A percentile compares a stretch with the other conserved stretches of the same genome.
phyloP scores from a whole-genome alignment of 345 rosid species.

The Populus simonii region DNA sequence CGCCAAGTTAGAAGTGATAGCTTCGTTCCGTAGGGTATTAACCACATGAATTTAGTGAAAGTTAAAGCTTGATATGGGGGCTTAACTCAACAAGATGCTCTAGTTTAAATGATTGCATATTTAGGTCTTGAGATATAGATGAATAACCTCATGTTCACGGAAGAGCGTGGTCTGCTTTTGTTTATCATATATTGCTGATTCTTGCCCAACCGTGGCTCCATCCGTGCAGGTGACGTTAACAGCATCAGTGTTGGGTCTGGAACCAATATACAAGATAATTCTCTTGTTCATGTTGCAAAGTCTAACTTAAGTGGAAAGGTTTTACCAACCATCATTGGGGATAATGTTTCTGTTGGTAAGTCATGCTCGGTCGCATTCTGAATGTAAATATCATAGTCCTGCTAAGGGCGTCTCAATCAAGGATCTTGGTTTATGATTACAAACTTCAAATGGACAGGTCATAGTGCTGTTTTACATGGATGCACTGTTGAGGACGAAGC shows the following conservation, averaged over 20 bases:
- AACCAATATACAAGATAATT: constrained; percentile 94
- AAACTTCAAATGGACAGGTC: constrained; percentile 55
- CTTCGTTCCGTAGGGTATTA: too few relatives aligned
- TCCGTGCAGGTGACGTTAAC: constrained; percentile 71
- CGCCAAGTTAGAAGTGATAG: too few relatives aligned
- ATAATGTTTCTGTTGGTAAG: constrained; percentile 93
- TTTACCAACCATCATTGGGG: constrained; percentile 71
- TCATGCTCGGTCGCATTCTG: neutral
- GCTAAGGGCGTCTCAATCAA: neutral
- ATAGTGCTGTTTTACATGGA: constrained; percentile 93
- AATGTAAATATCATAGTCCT: neutral
- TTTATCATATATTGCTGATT: neutral
- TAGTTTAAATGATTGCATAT: too few relatives aligned
- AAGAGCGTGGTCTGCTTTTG: neutral
- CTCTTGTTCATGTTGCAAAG: constrained; percentile 93
- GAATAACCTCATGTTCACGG: too few relatives aligned
- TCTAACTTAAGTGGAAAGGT: constrained; percentile 92
- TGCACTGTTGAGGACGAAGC: constrained; percentile 89
- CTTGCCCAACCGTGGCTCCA: neutral
- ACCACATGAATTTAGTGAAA: too few relatives aligned
- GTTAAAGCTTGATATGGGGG: too few relatives aligned
- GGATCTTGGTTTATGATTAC: constrained; percentile 6
- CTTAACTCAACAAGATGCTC: too few relatives aligned
- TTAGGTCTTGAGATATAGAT: too few relatives aligned
- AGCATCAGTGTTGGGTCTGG: constrained; percentile 75